phyloP scores from a whole-genome alignment of 805 yeast species.

The Candida ulmi region DNA sequence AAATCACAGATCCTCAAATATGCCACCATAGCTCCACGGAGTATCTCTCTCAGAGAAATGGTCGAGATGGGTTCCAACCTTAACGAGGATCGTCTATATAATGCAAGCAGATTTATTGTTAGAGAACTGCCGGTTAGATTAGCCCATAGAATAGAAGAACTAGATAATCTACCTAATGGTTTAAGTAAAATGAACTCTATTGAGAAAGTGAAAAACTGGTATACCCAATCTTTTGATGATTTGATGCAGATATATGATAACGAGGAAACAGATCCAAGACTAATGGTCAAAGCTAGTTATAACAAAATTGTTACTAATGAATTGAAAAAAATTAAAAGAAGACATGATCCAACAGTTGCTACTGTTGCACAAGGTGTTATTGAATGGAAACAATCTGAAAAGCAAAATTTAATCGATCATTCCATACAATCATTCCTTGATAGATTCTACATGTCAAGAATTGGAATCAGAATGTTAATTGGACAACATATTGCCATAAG shows the following conservation, averaged over 20 bases:
- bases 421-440: conserved; percentile 79
- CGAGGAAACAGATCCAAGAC: conserved; percentile 15
- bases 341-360: conserved; percentile 91
- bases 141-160: conserved; percentile 80
- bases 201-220: conserved; percentile 77
- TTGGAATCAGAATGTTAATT: conserved; percentile 88
- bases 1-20: conserved; percentile 31
- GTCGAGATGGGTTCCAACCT: conserved; percentile 85
- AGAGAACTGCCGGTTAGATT: conserved; percentile 84
- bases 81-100: conserved; percentile 68
- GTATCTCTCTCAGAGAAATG: conserved; percentile 82
- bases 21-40: conserved; percentile 75
- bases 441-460: conserved; percentile 82
- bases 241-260: conserved; percentile 43
- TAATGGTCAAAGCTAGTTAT: conserved; percentile 63
- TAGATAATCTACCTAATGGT: conserved; percentile 75
- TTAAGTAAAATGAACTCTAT: conserved; percentile 71
- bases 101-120: conserved; percentile 79
- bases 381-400: conserved; percentile 67
- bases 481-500: conserved; percentile 91
- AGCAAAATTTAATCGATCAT: conserved; percentile 51
- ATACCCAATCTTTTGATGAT: conserved; percentile 85
- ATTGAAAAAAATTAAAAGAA: conserved; percentile 62
- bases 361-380: conserved; percentile 90
- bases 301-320: conserved; percentile 63